Conservation (phyloP, 306 rosid species). For the Oxytropis ochrocephala region DNA sequence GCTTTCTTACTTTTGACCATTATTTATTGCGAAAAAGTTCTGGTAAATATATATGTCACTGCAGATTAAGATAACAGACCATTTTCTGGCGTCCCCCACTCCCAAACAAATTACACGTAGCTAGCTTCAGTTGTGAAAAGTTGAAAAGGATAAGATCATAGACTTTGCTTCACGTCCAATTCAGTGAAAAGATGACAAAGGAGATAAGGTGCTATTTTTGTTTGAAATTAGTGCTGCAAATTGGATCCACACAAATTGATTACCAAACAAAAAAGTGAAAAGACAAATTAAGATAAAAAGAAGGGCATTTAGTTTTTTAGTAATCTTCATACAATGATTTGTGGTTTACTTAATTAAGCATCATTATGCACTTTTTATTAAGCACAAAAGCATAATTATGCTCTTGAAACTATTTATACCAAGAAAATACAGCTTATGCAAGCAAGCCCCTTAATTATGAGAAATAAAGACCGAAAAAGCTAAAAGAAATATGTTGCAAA, state of each 20-base stretch:
- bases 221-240: constrained; percentile 7
- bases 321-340: constrained; percentile 40
- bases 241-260: constrained; percentile 29
- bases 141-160: constrained; percentile 14
- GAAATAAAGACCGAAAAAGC: constrained; percentile 13
- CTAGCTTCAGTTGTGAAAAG: constrained; percentile 1
- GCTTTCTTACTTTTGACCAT: neutral
- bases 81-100: neutral
- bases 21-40: neutral
- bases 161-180: neutral
- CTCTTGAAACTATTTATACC: constrained; percentile 10
- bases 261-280: constrained; percentile 7
- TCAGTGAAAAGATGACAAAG: constrained; percentile 18
- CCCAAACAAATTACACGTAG: neutral
- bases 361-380: constrained; percentile 19
- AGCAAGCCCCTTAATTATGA: constrained; percentile 35
- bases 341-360: constrained; percentile 19
- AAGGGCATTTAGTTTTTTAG: constrained; percentile 16
- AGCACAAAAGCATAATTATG: constrained; percentile 36
- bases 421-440: constrained; percentile 6
- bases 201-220: constrained; percentile 16
- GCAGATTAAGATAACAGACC: neutral
- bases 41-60: neutral
- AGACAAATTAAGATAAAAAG: neutral
- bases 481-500: neutral